Base-by-base conservation (phyloP, 2,329 filamentous ascomycete species). In the Fusarium sp. region DNA sequence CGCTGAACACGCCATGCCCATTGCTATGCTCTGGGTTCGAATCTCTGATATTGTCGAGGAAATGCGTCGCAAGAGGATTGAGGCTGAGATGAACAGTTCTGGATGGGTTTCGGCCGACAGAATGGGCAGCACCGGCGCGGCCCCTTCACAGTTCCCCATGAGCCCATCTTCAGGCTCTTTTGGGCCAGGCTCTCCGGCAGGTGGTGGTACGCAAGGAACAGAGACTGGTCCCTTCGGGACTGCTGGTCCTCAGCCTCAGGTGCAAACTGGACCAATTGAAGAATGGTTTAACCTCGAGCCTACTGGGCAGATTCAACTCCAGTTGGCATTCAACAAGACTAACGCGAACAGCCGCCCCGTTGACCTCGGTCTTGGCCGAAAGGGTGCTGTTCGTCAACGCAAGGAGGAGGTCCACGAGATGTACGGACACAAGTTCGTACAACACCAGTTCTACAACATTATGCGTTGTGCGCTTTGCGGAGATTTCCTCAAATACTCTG, bases 401-500 rank as follows among this genome's bases (percentile, higher is more conserved):
- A 99, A 99, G 85, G 96, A 99, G 82, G 95, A 98, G 79, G 92
- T 99, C 8, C 94, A 98, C 84, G 96, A 99, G 84, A 97, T 98
- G 87, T 98, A 97, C 80, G 96, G 96, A 53, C 96, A 99, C 91
- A 99, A 98, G 84, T 99, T 99, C 80, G 92, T 98, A 62, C 93
- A 96, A 79, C 95, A 98, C 81, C 96, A 98, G 82, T 99, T 99
- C 83, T 99, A 98, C 91, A 99, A 98, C 87, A 98, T 99, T 80
- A 99, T 99, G 96, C 95, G 96, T 70, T 99, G 96, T 83, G 96
- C 96, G 18, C 90, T 98, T 39, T 99, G 96, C 81, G 96, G 95
- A 67, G 96, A 99, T 75, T 98, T 99, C 79, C 92, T 99, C 84
- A 99, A 98, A 81, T 98, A 98, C 81, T 97, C 95, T 53, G 94